Percentiles rank a stretch among this genome's conserved stretches.
phyloP scores from a whole-genome alignment of 805 yeast species.

The Lachancea quebecensis region DNA sequence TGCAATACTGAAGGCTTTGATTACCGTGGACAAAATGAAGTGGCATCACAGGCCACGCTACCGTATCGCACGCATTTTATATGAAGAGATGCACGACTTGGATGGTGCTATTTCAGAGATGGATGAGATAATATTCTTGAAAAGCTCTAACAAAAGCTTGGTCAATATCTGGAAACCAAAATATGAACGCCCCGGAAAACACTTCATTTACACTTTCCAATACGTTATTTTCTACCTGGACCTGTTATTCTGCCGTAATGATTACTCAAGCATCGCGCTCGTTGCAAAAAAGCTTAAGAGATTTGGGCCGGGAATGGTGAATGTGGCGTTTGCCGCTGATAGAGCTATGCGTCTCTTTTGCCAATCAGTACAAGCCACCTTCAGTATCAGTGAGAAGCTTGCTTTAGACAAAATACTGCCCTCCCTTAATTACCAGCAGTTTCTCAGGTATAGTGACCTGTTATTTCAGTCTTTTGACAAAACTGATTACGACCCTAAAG shows the following conservation, averaged over 20 bases:
- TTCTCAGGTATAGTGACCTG: constrained; percentile 18
- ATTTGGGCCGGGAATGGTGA: constrained; percentile 68
- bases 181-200: constrained; percentile 85
- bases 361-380: constrained; percentile 14
- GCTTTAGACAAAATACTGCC: constrained; percentile 25
- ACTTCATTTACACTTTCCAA: constrained; percentile 67
- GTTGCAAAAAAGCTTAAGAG: constrained; percentile 72
- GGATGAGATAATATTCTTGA: constrained; percentile 54
- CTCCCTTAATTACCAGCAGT: constrained; percentile 20
- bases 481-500: constrained; percentile 14
- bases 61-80: constrained; percentile 57
- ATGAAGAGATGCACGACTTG: constrained; percentile 46
- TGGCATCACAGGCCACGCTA: constrained; percentile 90
- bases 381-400: constrained; percentile 23
- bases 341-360: constrained; percentile 20
- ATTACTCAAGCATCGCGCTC: constrained; percentile 50
- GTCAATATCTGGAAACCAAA: constrained; percentile 93
- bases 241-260: constrained; percentile 45
- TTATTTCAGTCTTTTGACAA: constrained; percentile 15
- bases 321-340: constrained; percentile 26
- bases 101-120: constrained; percentile 58
- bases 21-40: constrained; percentile 62
- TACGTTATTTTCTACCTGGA: constrained; percentile 61
- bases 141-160: constrained; percentile 60
- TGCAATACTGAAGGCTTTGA: constrained; percentile 40